Conservation (phyloP, 1,139 yeast genomes). For the Yamadazyma buinensis region DNA sequence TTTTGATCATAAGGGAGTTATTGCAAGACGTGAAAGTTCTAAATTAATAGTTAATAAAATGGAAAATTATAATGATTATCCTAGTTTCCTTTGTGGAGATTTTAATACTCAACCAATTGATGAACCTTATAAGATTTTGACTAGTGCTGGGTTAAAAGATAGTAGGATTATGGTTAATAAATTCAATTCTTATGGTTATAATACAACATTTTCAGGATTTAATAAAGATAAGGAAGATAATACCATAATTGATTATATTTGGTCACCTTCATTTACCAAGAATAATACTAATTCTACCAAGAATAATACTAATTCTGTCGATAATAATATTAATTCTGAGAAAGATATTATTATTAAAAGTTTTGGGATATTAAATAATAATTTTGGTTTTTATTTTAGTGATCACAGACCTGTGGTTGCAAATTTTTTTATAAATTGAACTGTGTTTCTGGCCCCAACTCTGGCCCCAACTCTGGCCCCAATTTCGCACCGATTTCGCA, state of each 20-base stretch:
- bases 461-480: too few relatives aligned
- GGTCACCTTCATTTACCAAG: constrained; percentile 35
- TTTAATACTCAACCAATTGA: constrained; percentile 54
- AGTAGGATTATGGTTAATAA: constrained; percentile 21
- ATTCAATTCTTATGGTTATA: constrained; percentile 38
- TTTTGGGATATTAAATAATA: constrained; percentile 45
- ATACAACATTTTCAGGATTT: constrained; percentile 49
- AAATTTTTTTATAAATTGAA: too few relatives aligned
- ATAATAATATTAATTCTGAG: too few relatives aligned
- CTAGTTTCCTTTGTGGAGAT: constrained; percentile 47
- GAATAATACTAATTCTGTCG: not conserved
- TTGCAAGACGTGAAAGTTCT: constrained; percentile 47
- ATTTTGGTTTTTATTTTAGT: constrained; percentile 41
- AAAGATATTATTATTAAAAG: too few relatives aligned
- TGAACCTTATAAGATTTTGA: constrained; percentile 43
- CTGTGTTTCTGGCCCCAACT: too few relatives aligned
- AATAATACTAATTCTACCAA: constrained; percentile 17
- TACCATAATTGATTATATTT: constrained; percentile 45
- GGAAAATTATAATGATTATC: constrained; percentile 34
- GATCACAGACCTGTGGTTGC: constrained; percentile 55
- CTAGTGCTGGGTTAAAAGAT: constrained; percentile 34
- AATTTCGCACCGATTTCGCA: too few relatives aligned
- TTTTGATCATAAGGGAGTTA: constrained; percentile 50
- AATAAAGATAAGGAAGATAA: constrained; percentile 21
- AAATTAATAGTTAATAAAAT: constrained; percentile 42